Base-by-base conservation (phyloP, 495 filamentous ascomycete genomes). In the Xylaria scruposa region DNA sequence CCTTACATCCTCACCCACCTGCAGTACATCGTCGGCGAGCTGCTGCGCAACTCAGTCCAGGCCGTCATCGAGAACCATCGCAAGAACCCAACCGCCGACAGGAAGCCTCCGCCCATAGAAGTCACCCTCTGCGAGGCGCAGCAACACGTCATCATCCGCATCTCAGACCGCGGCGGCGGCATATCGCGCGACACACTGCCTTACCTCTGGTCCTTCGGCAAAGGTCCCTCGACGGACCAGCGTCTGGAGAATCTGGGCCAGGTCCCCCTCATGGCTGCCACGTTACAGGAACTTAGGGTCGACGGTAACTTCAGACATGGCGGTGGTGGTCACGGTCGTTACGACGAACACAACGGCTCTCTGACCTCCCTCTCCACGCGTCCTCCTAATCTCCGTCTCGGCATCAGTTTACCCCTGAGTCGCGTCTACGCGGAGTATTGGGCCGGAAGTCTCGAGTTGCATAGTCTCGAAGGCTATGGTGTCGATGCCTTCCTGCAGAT, bases 401-500 rank as follows among this genome's bases (percentile, higher is more conserved):
- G 96, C 12, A 97, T 99, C 87, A 96, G 96, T 3, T 81, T 99
- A 64, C 97, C 96, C 0, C 91, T 98, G 85, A 97, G 93, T 72
- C 88, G 94, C 71, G 93, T 98, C 17, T 99, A 98, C 79, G 95
- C 97, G 19, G 95, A 99, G 81, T 99, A 98, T 81, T 99, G 96
- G 96, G 96, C 97, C 9, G 96, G 96, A 1, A 95, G 88, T 78
- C 81, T 99, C 31, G 94, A 97, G 78, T 77, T 98, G 71, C 96
- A 98, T 79, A 97, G 91, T 79, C 82, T 99, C 46, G 96, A 98
- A 75, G 96, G 96, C 0, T 99, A 98, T 75, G 96, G 96, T 2
- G 94, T 97, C n/a, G 96, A 99, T 83, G 95, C 93, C 1, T 99
- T 98, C 78, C 80, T 99, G 72, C 95, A 98, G 81, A 97, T 99